These are phyloP conservation scores for Marchantia polymorpha DNA, from an alignment of 225 moss, liverwort and hornwort genomes.

Conservation along the genomic window DNA sequence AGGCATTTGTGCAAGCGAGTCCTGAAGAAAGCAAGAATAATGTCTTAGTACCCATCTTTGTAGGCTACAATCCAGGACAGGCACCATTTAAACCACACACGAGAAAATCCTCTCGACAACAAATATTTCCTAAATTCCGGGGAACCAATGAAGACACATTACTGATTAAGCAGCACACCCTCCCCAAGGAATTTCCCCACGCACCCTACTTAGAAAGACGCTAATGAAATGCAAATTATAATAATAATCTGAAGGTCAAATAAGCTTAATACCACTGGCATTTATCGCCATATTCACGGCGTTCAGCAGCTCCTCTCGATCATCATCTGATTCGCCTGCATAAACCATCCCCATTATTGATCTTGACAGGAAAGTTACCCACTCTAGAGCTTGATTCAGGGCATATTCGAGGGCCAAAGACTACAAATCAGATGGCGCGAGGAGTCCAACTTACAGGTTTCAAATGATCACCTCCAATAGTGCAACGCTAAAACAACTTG, in stretches of 20 bases:
- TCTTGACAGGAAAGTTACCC: background rate
- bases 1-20: constrained; percentile 54
- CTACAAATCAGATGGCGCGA: background rate
- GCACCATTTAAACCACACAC: background rate
- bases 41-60: background rate
- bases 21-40: constrained; percentile 40
- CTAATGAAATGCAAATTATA: background rate
- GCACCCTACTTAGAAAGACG: too few species aligned
- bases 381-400: too few species aligned
- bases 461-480: too few species aligned
- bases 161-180: background rate
- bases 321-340: constrained; percentile 93
- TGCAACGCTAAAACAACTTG: too few species aligned
- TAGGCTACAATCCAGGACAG: background rate
- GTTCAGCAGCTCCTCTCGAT: constrained; percentile 67
- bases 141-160: too few species aligned
- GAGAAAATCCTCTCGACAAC: too few species aligned
- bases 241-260: background rate
- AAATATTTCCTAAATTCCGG: too few species aligned
- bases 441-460: background rate
- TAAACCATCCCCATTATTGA: background rate
- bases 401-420: background rate
- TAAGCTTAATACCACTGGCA: constrained; percentile 62
- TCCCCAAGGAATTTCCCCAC: too few species aligned
- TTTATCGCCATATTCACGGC: constrained; percentile 73